These are phyloP conservation scores for Solanum appendiculatum DNA, from an alignment of 257 asterid species.

Conservation along the genomic window DNA sequence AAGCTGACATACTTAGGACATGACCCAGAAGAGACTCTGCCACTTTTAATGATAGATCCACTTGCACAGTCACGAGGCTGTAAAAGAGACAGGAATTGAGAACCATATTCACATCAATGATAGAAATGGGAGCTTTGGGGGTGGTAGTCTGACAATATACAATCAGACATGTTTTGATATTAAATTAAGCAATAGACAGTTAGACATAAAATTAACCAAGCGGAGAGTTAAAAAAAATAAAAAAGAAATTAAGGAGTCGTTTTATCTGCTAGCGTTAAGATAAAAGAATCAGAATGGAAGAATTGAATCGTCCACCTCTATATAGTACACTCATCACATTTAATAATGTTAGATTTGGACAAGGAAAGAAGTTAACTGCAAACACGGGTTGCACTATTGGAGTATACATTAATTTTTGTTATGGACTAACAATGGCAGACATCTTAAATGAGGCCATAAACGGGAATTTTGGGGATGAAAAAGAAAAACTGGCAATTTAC, in stretches of 20 bases:
- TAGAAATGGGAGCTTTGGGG: neutral
- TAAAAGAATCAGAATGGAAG: neutral
- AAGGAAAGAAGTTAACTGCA: neutral
- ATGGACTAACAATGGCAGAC: neutral
- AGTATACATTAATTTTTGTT: neutral
- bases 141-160: neutral
- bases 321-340: neutral
- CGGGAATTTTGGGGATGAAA: neutral
- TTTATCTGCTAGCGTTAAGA: neutral
- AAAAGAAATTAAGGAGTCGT: neutral
- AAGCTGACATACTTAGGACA: conserved; percentile 72
- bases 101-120: neutral
- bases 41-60: conserved; percentile 25
- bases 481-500: neutral
- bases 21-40: conserved; percentile 24
- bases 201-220: neutral
- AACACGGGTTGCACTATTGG: neutral
- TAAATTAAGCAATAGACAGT: neutral
- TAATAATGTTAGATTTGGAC: neutral
- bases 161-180: neutral
- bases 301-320: neutral
- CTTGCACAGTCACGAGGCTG: conserved; percentile 77
- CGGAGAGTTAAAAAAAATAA: neutral
- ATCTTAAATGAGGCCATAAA: neutral
- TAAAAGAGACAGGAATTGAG: conserved; percentile 15